Base-by-base conservation (phyloP, 2,329 filamentous ascomycete genomes). In the Dothideomycetes sp. region DNA sequence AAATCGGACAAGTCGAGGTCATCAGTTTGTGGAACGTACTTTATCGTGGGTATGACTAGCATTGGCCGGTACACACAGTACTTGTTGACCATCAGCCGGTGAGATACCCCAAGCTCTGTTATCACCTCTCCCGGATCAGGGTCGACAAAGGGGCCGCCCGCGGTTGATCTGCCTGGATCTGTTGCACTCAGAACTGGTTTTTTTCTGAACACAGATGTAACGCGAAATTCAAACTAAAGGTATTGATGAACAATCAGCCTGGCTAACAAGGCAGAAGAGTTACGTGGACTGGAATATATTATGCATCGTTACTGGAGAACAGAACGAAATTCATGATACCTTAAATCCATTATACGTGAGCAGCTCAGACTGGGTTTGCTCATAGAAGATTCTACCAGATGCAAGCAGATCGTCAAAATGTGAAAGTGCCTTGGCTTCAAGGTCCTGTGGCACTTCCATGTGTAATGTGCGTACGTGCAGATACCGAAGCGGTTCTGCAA, bases 11-110 rank as follows among this genome's bases (percentile, higher is more conserved):
- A 38, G 28, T 61, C 57, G n/a, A 68, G 53, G 16, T 58, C 53
- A 19, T 65, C 59, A 1, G 53, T 57, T 47, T 65, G 63, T 5
- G 52, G 54, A 2, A 52, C 54, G 43, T 63, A 66, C 1, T 59
- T 51, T 5, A 52, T 54, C 6, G 65, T 66, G 31, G 62, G 61
- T 19, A 65, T 52, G 4, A 64, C 57, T 28, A 63, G 56, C 43
- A 60, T 55, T 3, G 60, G 60, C 9, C 61, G 49, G 9, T 57
- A 44, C 20, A 61, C 55, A 38, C 55, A 58, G 46, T 59, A 62
- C 45, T 62, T 62, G 50, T 60, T 63, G n/a, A 63, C 50, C 20
- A 59, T 55, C 9, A 64, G 48, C 11, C 54, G 57, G 35, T 63
- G 59, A 13, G 50, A 47, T 3, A 48, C 39, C 4, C 57, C 55